Evolutionary conservation across 306 rosid species (phyloP).

Genomic region (Morella rubra): DNA sequence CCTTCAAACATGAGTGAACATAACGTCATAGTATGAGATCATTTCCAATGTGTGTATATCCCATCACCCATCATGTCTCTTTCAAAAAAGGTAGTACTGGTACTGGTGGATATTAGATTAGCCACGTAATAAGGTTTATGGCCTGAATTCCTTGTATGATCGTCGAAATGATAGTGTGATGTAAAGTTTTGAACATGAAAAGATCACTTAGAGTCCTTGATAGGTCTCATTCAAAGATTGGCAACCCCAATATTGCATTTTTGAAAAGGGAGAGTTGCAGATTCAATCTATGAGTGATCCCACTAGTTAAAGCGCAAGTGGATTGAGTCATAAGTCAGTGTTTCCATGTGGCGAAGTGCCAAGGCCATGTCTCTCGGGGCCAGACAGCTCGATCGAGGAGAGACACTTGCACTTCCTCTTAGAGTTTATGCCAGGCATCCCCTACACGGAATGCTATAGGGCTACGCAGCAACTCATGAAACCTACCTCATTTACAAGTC

Average conservation of each 20-base stretch:
- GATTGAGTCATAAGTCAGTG: background rate
- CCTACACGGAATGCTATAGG: background rate
- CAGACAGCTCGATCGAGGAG: background rate
- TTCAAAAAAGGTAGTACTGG: too few species aligned
- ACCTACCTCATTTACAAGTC: background rate
- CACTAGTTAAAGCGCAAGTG: background rate
- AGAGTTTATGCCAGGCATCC: background rate
- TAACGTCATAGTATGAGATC: too few species aligned
- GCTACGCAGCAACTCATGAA: background rate
- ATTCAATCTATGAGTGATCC: background rate
- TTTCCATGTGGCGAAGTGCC: constrained; percentile 3
- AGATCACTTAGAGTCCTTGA: too few species aligned
- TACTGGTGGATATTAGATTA: too few species aligned
- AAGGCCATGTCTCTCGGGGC: background rate
- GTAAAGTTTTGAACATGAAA: too few species aligned
- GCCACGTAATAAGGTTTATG: too few species aligned
- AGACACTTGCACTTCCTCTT: background rate
- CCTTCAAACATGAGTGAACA: too few species aligned
- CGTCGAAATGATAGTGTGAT: too few species aligned
- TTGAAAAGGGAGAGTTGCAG: background rate
- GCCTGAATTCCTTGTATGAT: too few species aligned
- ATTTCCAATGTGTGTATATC: too few species aligned
- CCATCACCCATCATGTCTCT: too few species aligned
- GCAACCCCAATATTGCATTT: background rate
- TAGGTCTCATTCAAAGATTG: too few species aligned